A percentile compares a stretch with the other conserved stretches of the same genome.
Conservation (phyloP, 768 basidiomycete genomes). For the Russula brevipes region DNA sequence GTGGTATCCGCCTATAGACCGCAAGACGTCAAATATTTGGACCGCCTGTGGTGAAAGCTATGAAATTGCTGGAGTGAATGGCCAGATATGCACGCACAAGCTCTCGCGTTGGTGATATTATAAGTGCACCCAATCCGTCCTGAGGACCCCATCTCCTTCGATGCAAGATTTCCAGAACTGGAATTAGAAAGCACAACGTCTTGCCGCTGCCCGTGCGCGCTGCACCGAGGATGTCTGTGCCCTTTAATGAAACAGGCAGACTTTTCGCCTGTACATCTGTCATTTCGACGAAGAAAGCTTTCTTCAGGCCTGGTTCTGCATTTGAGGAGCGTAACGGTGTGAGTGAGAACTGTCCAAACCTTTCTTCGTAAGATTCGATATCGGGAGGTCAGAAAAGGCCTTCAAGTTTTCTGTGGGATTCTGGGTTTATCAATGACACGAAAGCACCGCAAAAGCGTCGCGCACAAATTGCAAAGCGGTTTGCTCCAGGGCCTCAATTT, state of each 20-base stretch:
- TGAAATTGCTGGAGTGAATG: conserved; percentile 8
- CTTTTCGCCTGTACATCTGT: conserved; percentile 71
- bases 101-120: conserved; percentile 93
- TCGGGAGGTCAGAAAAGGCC: conserved; percentile 22
- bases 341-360: conserved; percentile 4
- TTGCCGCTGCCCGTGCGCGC: conserved; percentile 71
- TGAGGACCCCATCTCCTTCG: conserved; percentile 65
- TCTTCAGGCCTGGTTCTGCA: conserved; percentile 62
- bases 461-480: conserved; percentile 22
- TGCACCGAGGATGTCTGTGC: conserved; percentile 62
- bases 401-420: conserved; percentile 12
- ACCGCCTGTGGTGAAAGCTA: conserved; percentile 57
- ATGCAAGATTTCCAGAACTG: conserved; percentile 59
- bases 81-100: conserved; percentile 47
- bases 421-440: conserved; percentile 13
- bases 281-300: conserved; percentile 79
- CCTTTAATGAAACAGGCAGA: conserved; percentile 55
- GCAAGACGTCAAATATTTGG: conserved; percentile 94
- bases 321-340: not conserved
- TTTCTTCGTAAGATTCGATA: conserved; percentile 25
- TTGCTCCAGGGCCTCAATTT: conserved; percentile 20
- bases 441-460: not conserved
- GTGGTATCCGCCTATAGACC: conserved; percentile 89
- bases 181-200: conserved; percentile 68
- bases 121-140: conserved; percentile 78